These are phyloP conservation scores for Wickerhamomyces sydowiorum DNA, from an alignment of 805 yeast species.

Conservation along the genomic window DNA sequence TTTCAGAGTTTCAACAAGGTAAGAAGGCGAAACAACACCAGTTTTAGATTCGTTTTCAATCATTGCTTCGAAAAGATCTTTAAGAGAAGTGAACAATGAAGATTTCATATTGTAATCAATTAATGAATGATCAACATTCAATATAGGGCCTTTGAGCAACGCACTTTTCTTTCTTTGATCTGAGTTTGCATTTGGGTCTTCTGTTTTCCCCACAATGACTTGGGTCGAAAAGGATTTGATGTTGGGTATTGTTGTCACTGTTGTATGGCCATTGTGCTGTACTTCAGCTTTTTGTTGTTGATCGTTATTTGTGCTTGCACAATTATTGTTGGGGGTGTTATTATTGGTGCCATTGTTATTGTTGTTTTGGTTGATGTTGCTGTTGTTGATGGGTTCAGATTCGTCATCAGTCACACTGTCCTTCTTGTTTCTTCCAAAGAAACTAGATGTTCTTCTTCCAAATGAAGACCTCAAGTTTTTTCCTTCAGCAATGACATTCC, in stretches of 20 bases:
- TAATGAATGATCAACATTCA: slow-evolving; percentile 71
- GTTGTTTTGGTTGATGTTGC: not conserved
- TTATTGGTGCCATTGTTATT: slow-evolving; percentile 1
- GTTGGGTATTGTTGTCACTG: slow-evolving; percentile 12
- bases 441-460: slow-evolving; percentile 22
- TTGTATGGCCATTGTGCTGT: slow-evolving; percentile 1
- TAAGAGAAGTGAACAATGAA: slow-evolving; percentile 58
- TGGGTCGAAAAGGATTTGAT: slow-evolving; percentile 7
- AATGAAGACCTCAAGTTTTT: slow-evolving; percentile 9
- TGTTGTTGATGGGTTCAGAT: not conserved
- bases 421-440: slow-evolving; percentile 21
- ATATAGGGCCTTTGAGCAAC: slow-evolving; percentile 70
- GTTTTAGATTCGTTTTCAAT: slow-evolving; percentile 59
- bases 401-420: slow-evolving; percentile 10
- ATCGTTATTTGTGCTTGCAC: not conserved
- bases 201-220: slow-evolving; percentile 14
- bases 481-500: slow-evolving; percentile 6
- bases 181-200: slow-evolving; percentile 35
- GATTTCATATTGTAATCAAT: slow-evolving; percentile 44
- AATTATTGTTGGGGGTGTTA: slow-evolving; percentile 1
- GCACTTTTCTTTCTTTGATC: slow-evolving; percentile 81
- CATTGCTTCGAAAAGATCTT: slow-evolving; percentile 83
- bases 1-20: slow-evolving; percentile 70
- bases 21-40: slow-evolving; percentile 83
- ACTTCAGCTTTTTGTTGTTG: not conserved